Percentiles rank a stretch among this genome's conserved stretches.
Conservation (phyloP, 1,139 yeast genomes). For the Protomyces macrosporus region DNA sequence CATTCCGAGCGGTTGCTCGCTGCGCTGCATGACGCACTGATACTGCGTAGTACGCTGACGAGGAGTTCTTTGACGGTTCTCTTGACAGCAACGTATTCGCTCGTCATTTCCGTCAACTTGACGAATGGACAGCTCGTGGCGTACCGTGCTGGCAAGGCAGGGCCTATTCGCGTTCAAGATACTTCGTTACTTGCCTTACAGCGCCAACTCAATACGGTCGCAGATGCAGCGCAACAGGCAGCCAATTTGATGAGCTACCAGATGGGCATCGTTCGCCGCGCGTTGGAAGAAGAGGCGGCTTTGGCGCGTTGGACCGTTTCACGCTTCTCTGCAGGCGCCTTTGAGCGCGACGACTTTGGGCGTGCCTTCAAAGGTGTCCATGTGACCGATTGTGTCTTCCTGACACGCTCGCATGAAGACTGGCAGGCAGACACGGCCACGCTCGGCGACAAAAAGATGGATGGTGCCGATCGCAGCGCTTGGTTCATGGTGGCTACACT, state of each 20-base stretch:
- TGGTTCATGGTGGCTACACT: constrained; percentile 20
- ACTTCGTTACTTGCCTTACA: not conserved
- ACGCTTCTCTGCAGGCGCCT: constrained; percentile 5
- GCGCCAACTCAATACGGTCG: not conserved
- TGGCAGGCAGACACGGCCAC: constrained; percentile 11
- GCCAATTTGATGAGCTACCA: constrained; percentile 1
- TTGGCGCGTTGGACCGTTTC: constrained; percentile 12
- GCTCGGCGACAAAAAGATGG: not conserved
- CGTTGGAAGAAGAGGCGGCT: constrained; percentile 11
- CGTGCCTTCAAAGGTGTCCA: constrained; percentile 13
- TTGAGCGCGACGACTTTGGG: constrained; percentile 19
- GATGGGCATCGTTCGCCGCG: constrained; percentile 1
- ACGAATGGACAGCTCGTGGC: not conserved
- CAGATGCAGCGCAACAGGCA: not conserved
- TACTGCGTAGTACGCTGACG: not conserved
- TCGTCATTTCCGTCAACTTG: not conserved
- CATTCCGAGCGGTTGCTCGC: not conserved
- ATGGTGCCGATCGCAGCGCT: not conserved
- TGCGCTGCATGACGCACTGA: not conserved
- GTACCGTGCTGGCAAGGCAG: not conserved
- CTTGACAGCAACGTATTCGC: not conserved
- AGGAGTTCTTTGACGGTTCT: not conserved
- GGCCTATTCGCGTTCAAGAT: not conserved
- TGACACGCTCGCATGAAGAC: constrained; percentile 17
- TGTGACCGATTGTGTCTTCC: constrained; percentile 9